Conservation (phyloP, 2,329 filamentous ascomycete genomes). For the Colletotrichum horii region DNA sequence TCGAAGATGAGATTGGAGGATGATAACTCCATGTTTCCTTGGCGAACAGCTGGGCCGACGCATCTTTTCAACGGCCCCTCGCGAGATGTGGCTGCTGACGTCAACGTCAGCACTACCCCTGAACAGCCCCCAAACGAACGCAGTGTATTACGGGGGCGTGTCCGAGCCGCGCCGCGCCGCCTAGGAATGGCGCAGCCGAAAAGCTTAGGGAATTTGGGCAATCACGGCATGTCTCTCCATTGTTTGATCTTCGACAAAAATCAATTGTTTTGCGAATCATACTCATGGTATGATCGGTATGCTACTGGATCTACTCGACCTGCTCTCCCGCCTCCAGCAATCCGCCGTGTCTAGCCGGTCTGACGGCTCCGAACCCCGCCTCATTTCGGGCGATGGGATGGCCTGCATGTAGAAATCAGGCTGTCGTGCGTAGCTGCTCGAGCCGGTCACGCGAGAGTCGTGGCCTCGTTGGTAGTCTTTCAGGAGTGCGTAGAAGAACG, state of each 20-base stretch:
- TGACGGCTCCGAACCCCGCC: background rate
- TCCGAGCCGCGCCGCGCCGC: background rate
- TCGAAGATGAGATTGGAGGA: background rate
- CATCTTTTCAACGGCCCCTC: background rate
- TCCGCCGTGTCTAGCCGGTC: background rate
- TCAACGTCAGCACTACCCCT: background rate
- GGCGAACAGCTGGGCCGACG: background rate
- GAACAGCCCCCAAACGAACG: background rate
- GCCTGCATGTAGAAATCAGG: conserved; percentile 16
- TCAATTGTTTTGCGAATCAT: background rate
- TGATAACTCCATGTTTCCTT: background rate
- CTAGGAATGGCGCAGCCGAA: background rate
- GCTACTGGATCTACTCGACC: conserved; percentile 5
- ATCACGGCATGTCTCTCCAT: background rate
- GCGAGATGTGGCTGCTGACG: background rate
- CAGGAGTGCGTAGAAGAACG: conserved; percentile 32
- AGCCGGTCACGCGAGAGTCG: conserved; percentile 11
- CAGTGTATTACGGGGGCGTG: background rate
- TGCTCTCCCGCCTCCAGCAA: background rate
- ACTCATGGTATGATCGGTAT: conserved; percentile 5
- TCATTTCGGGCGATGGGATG: conserved; percentile 5
- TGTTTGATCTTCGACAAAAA: background rate
- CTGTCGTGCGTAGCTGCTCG: conserved; percentile 5
- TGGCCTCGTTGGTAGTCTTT: conserved; percentile 31
- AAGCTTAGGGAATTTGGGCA: background rate